Base-by-base conservation (phyloP, 805 yeast genomes). In the Starmera caribaea region DNA sequence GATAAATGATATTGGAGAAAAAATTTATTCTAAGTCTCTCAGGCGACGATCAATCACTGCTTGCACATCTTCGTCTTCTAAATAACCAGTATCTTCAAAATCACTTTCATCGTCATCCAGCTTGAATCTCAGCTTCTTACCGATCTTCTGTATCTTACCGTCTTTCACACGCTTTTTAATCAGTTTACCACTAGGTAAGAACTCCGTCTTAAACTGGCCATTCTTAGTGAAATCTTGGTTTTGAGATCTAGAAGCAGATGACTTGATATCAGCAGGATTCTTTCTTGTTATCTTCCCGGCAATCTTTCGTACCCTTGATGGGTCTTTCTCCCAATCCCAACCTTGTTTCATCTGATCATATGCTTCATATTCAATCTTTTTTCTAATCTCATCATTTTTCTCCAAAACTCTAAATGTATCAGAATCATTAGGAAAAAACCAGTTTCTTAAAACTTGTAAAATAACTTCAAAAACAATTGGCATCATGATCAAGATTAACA, bases 371-470 rank as follows among this genome's bases (percentile, higher is more conserved):
- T 92, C 97, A 50, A 92, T 69, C 33, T 73, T 68, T 45, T 74
- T 73, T 49, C 92, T 71, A 51, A 89, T 64, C 11, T 68, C 74
- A 14, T 73, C 61, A 51, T 79, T 82, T 51, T 76, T 75, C 58
- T 92, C 98, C 40, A 84, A 68, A 14, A 75, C 66, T 48, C 83
- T 87, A 64, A 87, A 92, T 14, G 75, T 62, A 43, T 86, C 96
- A 8, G 86, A 77, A 49, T 89, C 96, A 1, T 73, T 74, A 0
- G 94, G 87, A 45, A 62, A 56, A 16, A 84, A 43, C 55, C 74
- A 68, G 24, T 65, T 66, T 45, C 78, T 73, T 35, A 78, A 48
- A 1, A 79, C 70, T 46, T 81, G 78, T 38, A 77, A 56, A 5
- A 81, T 53, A 32, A 84, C 59, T 55, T 92, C 97, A 43, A 83